Percentiles rank a stretch among this genome's conserved stretches.
These are phyloP conservation scores for Ceratocystiopsis sp. DNA, from an alignment of 2,329 filamentous ascomycete genomes.

Conservation along the genomic window DNA sequence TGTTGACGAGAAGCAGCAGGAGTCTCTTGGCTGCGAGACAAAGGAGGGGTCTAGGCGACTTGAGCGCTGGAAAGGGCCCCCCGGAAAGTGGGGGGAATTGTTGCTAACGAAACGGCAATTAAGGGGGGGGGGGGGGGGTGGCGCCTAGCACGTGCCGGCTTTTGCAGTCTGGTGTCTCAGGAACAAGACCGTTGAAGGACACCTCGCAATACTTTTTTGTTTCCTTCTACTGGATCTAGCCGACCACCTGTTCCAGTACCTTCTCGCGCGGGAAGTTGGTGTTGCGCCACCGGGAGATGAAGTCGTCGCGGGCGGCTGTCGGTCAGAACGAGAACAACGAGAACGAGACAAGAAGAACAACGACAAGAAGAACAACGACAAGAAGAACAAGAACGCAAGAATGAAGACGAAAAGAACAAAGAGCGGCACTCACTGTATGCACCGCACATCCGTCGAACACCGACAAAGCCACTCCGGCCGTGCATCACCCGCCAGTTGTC, in stretches of 20 bases:
- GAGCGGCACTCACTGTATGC: conserved; percentile 54
- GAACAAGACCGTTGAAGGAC: too few relatives aligned
- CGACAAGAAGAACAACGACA: neutral
- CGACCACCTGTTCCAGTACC: conserved; percentile 21
- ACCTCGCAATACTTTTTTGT: neutral
- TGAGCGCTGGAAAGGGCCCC: too few relatives aligned
- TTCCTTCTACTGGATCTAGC: conserved; percentile 5
- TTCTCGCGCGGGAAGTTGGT: conserved; percentile 42
- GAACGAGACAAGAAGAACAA: neutral
- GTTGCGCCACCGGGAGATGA: conserved; percentile 56
- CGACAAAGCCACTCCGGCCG: conserved; percentile 67
- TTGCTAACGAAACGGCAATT: too few relatives aligned
- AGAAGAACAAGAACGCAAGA: neutral
- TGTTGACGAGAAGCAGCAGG: too few relatives aligned
- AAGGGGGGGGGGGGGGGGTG: too few relatives aligned
- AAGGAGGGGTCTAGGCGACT: too few relatives aligned
- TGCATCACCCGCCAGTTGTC: conserved; percentile 94
- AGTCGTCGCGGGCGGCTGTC: conserved; percentile 65
- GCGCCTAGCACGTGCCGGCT: too few relatives aligned
- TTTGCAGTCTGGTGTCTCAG: too few relatives aligned
- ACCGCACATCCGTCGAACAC: conserved; percentile 75
- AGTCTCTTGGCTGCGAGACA: too few relatives aligned
- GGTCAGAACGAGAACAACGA: conserved; percentile 4
- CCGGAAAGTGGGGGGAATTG: too few relatives aligned
- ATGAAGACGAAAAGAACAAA: neutral